Evolutionary conservation across 1,284 basidiomycete genomes (phyloP).

Genomic region (Cutaneotrichosporon sp.): DNA sequence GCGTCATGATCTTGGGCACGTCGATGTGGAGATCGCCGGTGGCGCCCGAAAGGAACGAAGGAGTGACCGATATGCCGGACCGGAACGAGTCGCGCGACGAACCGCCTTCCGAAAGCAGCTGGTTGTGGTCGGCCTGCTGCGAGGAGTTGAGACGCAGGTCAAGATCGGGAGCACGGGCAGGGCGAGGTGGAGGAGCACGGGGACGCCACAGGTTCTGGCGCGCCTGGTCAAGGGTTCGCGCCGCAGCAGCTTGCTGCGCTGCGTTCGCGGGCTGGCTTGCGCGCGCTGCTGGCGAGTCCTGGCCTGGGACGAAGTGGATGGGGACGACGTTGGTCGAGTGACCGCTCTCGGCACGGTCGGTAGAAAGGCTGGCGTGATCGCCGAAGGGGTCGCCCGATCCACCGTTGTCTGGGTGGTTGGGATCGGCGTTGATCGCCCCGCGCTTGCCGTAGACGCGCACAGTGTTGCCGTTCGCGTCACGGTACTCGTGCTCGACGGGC

Average conservation of each 20-base stretch:
- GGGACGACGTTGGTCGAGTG: constrained; percentile 52
- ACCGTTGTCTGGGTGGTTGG: constrained; percentile 35
- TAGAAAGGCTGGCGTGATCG: constrained; percentile 45
- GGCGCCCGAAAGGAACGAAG: constrained; percentile 49
- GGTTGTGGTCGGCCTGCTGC: constrained; percentile 6
- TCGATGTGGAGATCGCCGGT: constrained; percentile 50
- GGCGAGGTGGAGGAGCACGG: constrained; percentile 37
- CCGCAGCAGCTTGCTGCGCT: constrained; percentile 30
- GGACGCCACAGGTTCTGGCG: constrained; percentile 46
- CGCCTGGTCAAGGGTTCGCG: constrained; percentile 45
- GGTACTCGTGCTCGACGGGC: constrained; percentile 39
- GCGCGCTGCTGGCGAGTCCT: constrained; percentile 20
- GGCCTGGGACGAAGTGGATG: constrained; percentile 51
- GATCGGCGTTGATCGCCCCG: constrained; percentile 46
- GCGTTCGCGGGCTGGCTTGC: constrained; percentile 14
- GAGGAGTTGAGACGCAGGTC: constrained; percentile 46
- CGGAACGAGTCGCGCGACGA: constrained; percentile 39
- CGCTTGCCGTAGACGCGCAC: constrained; percentile 42
- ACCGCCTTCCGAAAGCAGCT: constrained; percentile 9
- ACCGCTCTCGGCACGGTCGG: constrained; percentile 33
- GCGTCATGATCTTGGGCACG: constrained; percentile 53
- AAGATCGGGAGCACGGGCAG: constrained; percentile 51
- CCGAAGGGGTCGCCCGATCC: constrained; percentile 46
- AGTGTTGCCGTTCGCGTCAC: constrained; percentile 38
- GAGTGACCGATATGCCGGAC: constrained; percentile 39